Evolutionary conservation across 1,284 basidiomycete genomes (phyloP), one percentile per base, ranked within the genome.

Genomic region (Abortiporus biennis): DNA sequence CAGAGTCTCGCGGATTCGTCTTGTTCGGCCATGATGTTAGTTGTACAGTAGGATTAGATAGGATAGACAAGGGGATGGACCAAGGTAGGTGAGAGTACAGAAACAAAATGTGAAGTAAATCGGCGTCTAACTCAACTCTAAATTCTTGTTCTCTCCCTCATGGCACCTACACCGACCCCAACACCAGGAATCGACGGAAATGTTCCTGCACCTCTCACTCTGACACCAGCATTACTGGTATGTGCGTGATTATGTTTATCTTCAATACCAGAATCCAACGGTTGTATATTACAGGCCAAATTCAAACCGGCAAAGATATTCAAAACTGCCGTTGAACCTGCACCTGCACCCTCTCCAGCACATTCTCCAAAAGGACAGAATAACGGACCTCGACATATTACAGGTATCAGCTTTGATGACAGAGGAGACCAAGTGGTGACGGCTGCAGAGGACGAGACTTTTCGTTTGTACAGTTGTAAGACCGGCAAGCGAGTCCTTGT

Each of bases 251-350:
- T 9, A n/a, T 36, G 32, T 46, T 37, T 17, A 4, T n/a, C n/a
- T n/a, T n/a, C n/a, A n/a, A 27, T 34, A 33, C 5, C 29, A 33
- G 17, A 44, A 35, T 43, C 17, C 43, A 37, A 31, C 42, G 46
- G 13, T 13, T 22, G 15, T 17, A 29, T 31, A 36, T 17, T 20
- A 23, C 39, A 35, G 33, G 64, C 62, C 50, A 85, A 79, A 55
- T 73, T 92, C 54, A 92, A 91, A 61, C 88, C 92, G 0, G 85
- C 92, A 16, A 92, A 88, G 66, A 87, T 96, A 44, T 93, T 92
- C 71, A 86, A 86, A 55, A 72, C 63, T 38, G 78, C 86, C 19
- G 77, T 91, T 30, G 87, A 91, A 48, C 67, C 73, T 15, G 60
- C 63, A 23, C 66, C 74, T 4, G 66, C 74, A 48, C 65, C 72